Percentiles rank a stretch among this genome's conserved stretches.
Evolutionary conservation across 371 early-diverging fungal genomes (phyloP).

Genomic region (Apophysomyces elegans): DNA sequence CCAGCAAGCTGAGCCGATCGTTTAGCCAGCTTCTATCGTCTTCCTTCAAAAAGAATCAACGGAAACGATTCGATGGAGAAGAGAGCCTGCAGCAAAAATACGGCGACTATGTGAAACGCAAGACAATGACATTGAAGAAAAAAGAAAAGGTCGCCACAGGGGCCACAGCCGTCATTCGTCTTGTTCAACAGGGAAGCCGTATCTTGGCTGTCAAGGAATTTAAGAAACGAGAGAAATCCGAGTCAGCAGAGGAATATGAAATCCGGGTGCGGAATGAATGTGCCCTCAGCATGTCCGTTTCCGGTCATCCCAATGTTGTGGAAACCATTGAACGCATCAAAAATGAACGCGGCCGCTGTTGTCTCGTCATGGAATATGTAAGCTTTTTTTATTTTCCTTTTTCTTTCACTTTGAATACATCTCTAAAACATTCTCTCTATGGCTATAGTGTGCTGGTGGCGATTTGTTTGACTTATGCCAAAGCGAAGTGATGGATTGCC

Average conservation of each 20-base stretch:
- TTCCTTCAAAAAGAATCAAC: not conserved
- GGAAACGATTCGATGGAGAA: not conserved
- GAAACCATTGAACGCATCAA: slow-evolving; percentile 72
- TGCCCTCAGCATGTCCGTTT: slow-evolving; percentile 67
- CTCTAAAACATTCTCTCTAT: slow-evolving; percentile 5
- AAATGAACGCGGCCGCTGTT: slow-evolving; percentile 57
- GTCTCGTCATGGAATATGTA: slow-evolving; percentile 74
- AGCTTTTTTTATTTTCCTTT: slow-evolving; percentile 19
- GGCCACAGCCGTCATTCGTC: slow-evolving; percentile 88
- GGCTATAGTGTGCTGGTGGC: slow-evolving; percentile 62
- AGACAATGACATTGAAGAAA: slow-evolving; percentile 9
- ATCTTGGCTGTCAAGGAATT: slow-evolving; percentile 67
- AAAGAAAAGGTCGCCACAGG: slow-evolving; percentile 71
- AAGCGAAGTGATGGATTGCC: slow-evolving; percentile 40
- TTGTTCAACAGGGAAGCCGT: slow-evolving; percentile 65
- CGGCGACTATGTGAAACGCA: slow-evolving; percentile 10
- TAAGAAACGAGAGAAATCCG: slow-evolving; percentile 53
- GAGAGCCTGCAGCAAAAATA: not conserved
- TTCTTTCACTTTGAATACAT: not conserved
- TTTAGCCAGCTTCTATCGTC: slow-evolving; percentile 5
- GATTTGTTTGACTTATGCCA: slow-evolving; percentile 59
- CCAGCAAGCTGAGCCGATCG: not conserved
- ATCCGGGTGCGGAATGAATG: slow-evolving; percentile 75
- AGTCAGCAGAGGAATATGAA: slow-evolving; percentile 65
- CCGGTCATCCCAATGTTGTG: slow-evolving; percentile 71